Percentiles rank a stretch among this genome's conserved stretches.
phyloP scores from a whole-genome alignment of 2,329 filamentous ascomycete species.

The Ophiostoma sp. region DNA sequence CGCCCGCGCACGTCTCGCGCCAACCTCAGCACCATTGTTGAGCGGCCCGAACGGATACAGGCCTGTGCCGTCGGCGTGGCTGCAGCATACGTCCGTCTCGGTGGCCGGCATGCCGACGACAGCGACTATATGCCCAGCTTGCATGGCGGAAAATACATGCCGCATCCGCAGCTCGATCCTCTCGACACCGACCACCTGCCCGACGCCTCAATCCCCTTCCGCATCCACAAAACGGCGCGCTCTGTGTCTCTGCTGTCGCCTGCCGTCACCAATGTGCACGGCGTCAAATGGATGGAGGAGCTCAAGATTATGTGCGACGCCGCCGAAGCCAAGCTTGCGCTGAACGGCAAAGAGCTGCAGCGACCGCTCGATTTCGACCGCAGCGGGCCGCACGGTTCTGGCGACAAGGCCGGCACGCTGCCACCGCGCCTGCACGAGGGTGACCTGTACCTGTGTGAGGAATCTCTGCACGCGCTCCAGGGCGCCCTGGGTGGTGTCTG shows the following conservation, averaged over 20 bases:
- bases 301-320: conserved; percentile 76
- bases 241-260: conserved; percentile 65
- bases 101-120: conserved; percentile 70
- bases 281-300: conserved; percentile 88
- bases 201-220: conserved; percentile 65
- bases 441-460: conserved; percentile 83
- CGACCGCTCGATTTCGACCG: conserved; percentile 57
- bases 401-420: neutral
- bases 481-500: conserved; percentile 88
- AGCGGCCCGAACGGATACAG: conserved; percentile 84
- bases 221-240: conserved; percentile 74
- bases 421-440: conserved; percentile 53
- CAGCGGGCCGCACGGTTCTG: conserved; percentile 1
- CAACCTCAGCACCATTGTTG: conserved; percentile 75
- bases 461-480: conserved; percentile 82
- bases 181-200: conserved; percentile 41
- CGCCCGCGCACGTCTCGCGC: conserved; percentile 70
- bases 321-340: conserved; percentile 71
- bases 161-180: conserved; percentile 57
- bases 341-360: conserved; percentile 70
- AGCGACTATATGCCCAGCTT: conserved; percentile 28
- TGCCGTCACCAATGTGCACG: conserved; percentile 86
- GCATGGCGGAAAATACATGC: conserved; percentile 44
- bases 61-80: conserved; percentile 78
- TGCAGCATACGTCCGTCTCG: conserved; percentile 84